Base-by-base conservation (phyloP, 352 stramenopile species). In the Globisporangium okanoganense region DNA sequence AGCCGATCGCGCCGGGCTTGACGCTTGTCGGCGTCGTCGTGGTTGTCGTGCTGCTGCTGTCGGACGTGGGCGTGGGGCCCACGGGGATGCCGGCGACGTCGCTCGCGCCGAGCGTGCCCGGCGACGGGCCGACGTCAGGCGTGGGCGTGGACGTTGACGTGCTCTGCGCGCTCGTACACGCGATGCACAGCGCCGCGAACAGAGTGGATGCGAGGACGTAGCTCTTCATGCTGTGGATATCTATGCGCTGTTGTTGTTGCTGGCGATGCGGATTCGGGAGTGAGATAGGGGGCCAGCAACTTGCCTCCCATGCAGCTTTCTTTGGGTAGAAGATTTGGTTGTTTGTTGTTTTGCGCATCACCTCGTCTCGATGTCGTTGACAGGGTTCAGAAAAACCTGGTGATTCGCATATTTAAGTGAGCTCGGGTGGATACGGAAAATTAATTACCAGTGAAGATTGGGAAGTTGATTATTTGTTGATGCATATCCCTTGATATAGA, bases 41-140 rank as follows among this genome's bases (percentile, higher is more conserved):
- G 9, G 61, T 44, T 2, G 33, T 10, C 38, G 50, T 48, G 2
- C 63, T 56, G 27, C 44, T 65, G 18, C 33, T 58, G 48, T 62
- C 61, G 4, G 22, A 44, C 47, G 49, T 65, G 48, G n/a, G 67
- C 48, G 58, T 59, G n/a, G 71, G 64, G 1, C 24, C 40, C 33
- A 62, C 56, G 25, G 67, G 33, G 55, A 64, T 69, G 22, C 58
- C 61, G 10, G 68, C 56, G 24, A 65, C 66, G 36, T 50, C 38
- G 51, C 55, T 70, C 18, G 40, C 47, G 38, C 59, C 58, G 31
- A 65, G 51, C 52, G 48, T 66, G 29, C 58, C 64, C 38, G 40
- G 53, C 44, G 41, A 48, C 16, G 41, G 53, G 2, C 60, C 60
- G 5, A 40, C 7, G 3, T 9, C 49, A 51, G 50, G 56, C 56